Conservation (phyloP, 805 yeast species). For the Clavispora fructus region DNA sequence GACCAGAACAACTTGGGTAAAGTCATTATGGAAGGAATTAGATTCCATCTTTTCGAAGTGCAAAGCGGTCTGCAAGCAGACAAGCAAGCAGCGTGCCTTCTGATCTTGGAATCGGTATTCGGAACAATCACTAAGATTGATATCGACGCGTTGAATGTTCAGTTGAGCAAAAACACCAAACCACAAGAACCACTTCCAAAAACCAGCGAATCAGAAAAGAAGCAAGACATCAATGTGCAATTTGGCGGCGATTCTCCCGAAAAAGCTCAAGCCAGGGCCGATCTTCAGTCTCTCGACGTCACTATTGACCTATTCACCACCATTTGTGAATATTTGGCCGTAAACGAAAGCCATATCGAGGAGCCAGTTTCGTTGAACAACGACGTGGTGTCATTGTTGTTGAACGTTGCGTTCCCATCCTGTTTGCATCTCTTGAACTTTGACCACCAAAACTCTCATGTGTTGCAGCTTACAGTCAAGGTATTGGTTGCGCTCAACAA, state of each 20-base stretch:
- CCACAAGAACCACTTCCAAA: conserved; percentile 32
- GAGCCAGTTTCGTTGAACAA: conserved; percentile 18
- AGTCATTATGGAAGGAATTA: conserved; percentile 37
- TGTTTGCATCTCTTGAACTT: conserved; percentile 37
- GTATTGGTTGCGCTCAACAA: conserved; percentile 68
- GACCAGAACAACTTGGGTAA: conserved; percentile 23
- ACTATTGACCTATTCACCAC: conserved; percentile 75
- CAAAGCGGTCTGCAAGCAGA: conserved; percentile 10
- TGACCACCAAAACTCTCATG: conserved; percentile 22
- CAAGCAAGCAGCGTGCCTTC: conserved; percentile 16
- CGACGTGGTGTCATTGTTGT: conserved; percentile 16
- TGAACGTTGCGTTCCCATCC: conserved; percentile 19
- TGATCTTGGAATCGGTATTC: conserved; percentile 19
- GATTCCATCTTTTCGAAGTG: conserved; percentile 37
- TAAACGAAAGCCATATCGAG: conserved; percentile 20
- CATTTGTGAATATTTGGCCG: conserved; percentile 51
- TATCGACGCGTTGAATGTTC: conserved; percentile 11
- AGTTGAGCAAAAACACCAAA: conserved; percentile 22
- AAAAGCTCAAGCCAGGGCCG: conserved; percentile 42
- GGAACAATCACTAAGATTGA: conserved; percentile 23
- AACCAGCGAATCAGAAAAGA: conserved; percentile 9
- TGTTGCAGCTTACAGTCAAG: conserved; percentile 44
- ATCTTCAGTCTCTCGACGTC: conserved; percentile 61
- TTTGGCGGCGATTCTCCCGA: conserved; percentile 27
- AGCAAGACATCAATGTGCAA: conserved; percentile 20